Evolutionary conservation across 345 rosid species (phyloP), one percentile per base, ranked within the genome.

Genomic region (Arabis alpina): DNA sequence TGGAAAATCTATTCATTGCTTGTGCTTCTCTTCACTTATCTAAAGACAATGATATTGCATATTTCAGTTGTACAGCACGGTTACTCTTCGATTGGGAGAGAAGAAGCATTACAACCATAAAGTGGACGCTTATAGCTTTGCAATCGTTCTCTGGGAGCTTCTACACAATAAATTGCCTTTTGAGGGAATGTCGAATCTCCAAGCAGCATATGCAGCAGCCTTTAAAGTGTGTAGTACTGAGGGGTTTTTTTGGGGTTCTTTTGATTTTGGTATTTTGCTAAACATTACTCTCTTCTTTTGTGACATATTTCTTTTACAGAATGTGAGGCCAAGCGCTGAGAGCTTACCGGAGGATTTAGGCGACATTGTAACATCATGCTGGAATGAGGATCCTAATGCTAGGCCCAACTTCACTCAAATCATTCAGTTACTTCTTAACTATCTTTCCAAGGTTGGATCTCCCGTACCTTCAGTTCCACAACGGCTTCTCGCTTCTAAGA

Each of bases 171-270:
- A 89, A 55, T 48, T 91, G 66, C 97, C 99, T 16, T 91, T 94
- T 64, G 97, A 94, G 74, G 99, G 97, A 76, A 93, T 93, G 97
- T 94, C 96, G 2, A 94, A 94, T 82, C 96, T 94, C 16, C 96
- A 91, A 85, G 99, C 97, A 62, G 96, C 95, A 73, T 94, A 91
- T 77, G 95, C 99, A 40, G 97, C 95, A 8, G 99, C 96, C 23
- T 94, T 94, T 57, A 94, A 91, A 85, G 98, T 84, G 80, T 54
- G 70, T 44, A 44, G 5, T 11, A 43, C 15, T 14, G 8, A 30
- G 24, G 6, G 37, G 37, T 6, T 32, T 64, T 36, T 41, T 23
- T 51, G 15, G 41, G 28, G 1, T 41, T 45, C 49, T 55, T 61
- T 36, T 32, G 13, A n/a, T 14, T 56, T 32, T 47, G 45, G 0